phyloP scores from a whole-genome alignment of 2,329 filamentous ascomycete genomes.

The Fusarium denticulatum region DNA sequence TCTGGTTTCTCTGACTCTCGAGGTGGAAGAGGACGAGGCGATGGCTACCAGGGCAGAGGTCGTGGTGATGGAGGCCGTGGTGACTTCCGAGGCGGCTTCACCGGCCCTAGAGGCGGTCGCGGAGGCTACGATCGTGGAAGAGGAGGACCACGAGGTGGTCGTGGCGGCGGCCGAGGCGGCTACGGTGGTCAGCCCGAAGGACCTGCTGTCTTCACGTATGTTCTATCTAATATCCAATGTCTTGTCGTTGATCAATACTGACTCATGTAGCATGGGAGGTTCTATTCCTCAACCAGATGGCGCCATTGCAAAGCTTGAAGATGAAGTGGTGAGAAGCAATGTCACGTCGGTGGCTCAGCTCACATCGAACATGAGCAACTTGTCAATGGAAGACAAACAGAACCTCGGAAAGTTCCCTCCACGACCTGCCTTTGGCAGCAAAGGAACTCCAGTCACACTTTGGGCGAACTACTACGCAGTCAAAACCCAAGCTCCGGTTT shows the following conservation, averaged over 20 bases:
- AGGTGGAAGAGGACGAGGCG: conserved; percentile 37
- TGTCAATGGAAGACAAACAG: conserved; percentile 43
- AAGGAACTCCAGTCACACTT: conserved; percentile 54
- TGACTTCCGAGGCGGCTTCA: conserved; percentile 26
- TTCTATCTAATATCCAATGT: background rate
- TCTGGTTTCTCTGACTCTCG: conserved; percentile 17
- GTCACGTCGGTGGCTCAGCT: conserved; percentile 45
- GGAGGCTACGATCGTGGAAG: conserved; percentile 33
- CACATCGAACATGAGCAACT: conserved; percentile 49
- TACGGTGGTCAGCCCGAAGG: background rate
- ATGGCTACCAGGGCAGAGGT: conserved; percentile 1
- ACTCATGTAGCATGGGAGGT: conserved; percentile 38
- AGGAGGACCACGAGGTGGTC: conserved; percentile 33
- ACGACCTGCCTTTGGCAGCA: conserved; percentile 61
- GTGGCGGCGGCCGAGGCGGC: conserved; percentile 22
- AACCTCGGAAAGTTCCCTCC: conserved; percentile 51
- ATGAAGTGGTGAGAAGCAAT: conserved; percentile 50
- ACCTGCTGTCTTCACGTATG: conserved; percentile 36
- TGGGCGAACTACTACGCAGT: conserved; percentile 67
- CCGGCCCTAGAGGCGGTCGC: conserved; percentile 31
- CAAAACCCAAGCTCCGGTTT: conserved; percentile 46
- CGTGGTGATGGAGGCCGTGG: conserved; percentile 16
- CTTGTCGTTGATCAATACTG: background rate
- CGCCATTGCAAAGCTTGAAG: conserved; percentile 51
- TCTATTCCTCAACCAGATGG: conserved; percentile 38